A percentile compares a stretch with the other conserved stretches of the same genome.
Evolutionary conservation across 768 basidiomycete species (phyloP).

Genomic region (Leccinellum luteum): DNA sequence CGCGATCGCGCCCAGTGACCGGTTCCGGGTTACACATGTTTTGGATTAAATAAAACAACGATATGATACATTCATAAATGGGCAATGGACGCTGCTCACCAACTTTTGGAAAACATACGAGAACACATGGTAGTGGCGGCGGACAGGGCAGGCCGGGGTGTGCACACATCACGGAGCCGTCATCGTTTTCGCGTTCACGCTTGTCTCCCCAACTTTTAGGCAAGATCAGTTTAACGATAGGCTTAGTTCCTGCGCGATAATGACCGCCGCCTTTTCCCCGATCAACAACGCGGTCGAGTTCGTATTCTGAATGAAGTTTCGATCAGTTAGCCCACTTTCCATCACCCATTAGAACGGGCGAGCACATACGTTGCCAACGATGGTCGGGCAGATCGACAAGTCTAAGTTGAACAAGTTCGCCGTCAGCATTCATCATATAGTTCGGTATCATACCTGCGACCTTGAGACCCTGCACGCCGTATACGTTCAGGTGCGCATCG

Average conservation of each 20-base stretch:
- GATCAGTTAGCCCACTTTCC: background rate
- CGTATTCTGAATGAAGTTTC: constrained; percentile 7
- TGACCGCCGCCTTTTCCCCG: constrained; percentile 16
- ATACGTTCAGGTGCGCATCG: constrained; percentile 58
- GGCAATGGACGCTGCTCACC: background rate
- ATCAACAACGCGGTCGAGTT: constrained; percentile 16
- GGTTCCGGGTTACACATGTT: too few species aligned
- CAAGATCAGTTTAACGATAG: background rate
- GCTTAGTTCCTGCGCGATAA: constrained; percentile 11
- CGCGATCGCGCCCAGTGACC: too few species aligned
- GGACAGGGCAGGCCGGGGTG: too few species aligned
- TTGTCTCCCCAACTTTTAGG: background rate
- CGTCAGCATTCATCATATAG: background rate
- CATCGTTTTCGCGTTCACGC: background rate
- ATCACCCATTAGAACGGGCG: background rate
- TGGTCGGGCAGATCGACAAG: constrained; percentile 5
- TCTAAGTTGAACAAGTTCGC: background rate
- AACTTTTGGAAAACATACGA: background rate
- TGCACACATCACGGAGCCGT: background rate
- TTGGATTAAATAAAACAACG: background rate
- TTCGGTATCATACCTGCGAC: constrained; percentile 46
- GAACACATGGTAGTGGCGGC: background rate
- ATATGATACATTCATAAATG: background rate
- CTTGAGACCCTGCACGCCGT: constrained; percentile 57
- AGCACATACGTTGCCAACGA: constrained; percentile 1